Evolutionary conservation across 495 filamentous ascomycete genomes (phyloP).

Genomic region (Glonium stellatum): DNA sequence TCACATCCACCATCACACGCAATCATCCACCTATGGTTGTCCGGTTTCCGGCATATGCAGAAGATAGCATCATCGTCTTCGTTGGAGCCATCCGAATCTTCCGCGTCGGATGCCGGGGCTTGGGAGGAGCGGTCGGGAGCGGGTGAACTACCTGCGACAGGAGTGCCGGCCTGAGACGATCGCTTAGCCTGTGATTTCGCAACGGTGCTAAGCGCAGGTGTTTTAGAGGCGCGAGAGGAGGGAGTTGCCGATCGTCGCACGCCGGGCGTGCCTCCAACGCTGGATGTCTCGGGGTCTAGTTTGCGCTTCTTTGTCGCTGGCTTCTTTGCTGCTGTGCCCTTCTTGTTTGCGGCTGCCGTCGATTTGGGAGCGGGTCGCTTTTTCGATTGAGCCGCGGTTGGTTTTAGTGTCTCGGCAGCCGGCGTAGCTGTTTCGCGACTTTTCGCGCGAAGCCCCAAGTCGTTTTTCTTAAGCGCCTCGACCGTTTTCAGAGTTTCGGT

Average conservation of each 20-base stretch:
- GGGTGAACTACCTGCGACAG: conserved; percentile 32
- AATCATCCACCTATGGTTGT: conserved; percentile 74
- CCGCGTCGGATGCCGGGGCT: conserved; percentile 31
- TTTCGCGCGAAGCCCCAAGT: conserved; percentile 30
- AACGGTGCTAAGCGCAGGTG: conserved; percentile 27
- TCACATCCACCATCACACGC: conserved; percentile 65
- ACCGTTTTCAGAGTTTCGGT: conserved; percentile 32
- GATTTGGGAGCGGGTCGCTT: conserved; percentile 34
- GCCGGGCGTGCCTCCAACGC: conserved; percentile 14
- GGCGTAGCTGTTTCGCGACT: conserved; percentile 21
- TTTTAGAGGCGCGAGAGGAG: conserved; percentile 46
- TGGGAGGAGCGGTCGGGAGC: conserved; percentile 37
- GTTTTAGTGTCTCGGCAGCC: conserved; percentile 26
- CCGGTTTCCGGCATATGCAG: conserved; percentile 64
- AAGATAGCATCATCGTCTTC: conserved; percentile 46
- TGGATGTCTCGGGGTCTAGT: conserved; percentile 45
- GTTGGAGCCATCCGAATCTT: conserved; percentile 36
- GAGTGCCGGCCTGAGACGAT: conserved; percentile 38
- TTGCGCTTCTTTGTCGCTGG: conserved; percentile 53
- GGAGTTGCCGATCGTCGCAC: conserved; percentile 33
- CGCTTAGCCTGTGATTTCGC: conserved; percentile 37
- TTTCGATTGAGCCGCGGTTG: conserved; percentile 20
- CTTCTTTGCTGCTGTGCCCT: conserved; percentile 41
- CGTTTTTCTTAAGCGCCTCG: conserved; percentile 31
- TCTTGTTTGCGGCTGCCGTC: conserved; percentile 23